Evolutionary conservation across 768 basidiomycete genomes (phyloP).

Genomic region (Fomitopsis pulvina): DNA sequence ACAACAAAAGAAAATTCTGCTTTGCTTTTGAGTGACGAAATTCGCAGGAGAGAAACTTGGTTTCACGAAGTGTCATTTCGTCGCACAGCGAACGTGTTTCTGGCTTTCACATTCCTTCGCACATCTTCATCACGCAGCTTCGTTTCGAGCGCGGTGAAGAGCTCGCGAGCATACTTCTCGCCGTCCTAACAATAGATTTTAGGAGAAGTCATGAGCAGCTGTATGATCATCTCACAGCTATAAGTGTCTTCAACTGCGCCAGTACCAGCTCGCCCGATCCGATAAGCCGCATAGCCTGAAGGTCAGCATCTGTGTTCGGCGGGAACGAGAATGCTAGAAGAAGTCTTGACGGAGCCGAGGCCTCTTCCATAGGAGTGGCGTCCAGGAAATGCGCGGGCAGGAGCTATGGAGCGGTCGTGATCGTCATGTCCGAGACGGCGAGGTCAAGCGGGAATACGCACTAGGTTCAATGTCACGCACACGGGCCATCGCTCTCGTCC

Average conservation of each 20-base stretch:
- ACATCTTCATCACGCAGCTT: constrained; percentile 64
- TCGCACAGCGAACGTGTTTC: constrained; percentile 39
- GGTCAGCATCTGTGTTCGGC: constrained; percentile 21
- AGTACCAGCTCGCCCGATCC: constrained; percentile 56
- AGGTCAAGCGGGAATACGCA: constrained; percentile 31
- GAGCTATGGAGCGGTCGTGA: constrained; percentile 31
- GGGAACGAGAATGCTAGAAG: constrained; percentile 62
- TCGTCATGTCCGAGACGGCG: background rate
- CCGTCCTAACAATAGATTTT: constrained; percentile 42
- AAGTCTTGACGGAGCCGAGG: constrained; percentile 54
- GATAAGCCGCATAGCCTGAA: constrained; percentile 61
- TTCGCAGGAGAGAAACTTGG: no score
- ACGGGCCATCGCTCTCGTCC: constrained; percentile 69
- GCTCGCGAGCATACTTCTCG: constrained; percentile 54
- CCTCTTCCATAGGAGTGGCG: constrained; percentile 65
- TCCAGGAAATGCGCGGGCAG: constrained; percentile 65
- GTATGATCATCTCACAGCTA: constrained; percentile 39
- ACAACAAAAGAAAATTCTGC: background rate
- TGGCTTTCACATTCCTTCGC: constrained; percentile 52
- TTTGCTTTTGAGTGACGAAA: no score
- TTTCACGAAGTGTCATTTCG: no score
- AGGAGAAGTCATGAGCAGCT: background rate
- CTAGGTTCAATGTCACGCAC: constrained; percentile 71
- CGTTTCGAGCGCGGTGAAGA: constrained; percentile 49
- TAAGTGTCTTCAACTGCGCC: constrained; percentile 39